phyloP scores from a whole-genome alignment of 164 flowering plant species.

The Liriodendron chinense region DNA sequence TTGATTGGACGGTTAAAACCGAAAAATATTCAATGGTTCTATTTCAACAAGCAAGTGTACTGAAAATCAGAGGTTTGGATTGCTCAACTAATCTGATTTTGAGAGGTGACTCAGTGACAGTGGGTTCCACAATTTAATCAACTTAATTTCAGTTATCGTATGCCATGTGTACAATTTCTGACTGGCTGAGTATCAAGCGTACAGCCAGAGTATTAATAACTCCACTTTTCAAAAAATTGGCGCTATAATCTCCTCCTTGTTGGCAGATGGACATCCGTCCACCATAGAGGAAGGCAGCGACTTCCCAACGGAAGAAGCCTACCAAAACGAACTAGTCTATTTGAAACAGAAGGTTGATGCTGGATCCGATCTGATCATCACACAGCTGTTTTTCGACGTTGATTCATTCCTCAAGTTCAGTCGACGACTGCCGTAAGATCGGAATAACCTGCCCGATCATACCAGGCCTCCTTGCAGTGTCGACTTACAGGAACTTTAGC shows the following conservation, averaged over 20 bases:
- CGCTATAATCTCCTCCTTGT: not conserved
- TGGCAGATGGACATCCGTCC: slow-evolving; percentile 5
- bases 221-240: not conserved
- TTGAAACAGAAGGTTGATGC: slow-evolving; percentile 8
- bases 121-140: too few species aligned
- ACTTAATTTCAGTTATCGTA: too few species aligned
- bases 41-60: too few species aligned
- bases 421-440: slow-evolving; percentile 4
- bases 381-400: slow-evolving; percentile 3
- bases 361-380: slow-evolving; percentile 2
- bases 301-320: not conserved
- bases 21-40: too few species aligned
- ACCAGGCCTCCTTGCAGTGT: slow-evolving; percentile 1
- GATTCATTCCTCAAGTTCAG: not conserved
- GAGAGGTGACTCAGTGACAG: too few species aligned
- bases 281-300: not conserved
- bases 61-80: too few species aligned
- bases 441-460: slow-evolving; percentile 11
- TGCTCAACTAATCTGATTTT: too few species aligned
- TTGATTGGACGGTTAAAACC: too few species aligned
- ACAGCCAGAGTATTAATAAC: too few species aligned
- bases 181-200: too few species aligned
- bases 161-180: too few species aligned
- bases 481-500: not conserved
- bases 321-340: not conserved